Conservation (phyloP, 108 stramenopile species). For the Epithemia pelagica region DNA sequence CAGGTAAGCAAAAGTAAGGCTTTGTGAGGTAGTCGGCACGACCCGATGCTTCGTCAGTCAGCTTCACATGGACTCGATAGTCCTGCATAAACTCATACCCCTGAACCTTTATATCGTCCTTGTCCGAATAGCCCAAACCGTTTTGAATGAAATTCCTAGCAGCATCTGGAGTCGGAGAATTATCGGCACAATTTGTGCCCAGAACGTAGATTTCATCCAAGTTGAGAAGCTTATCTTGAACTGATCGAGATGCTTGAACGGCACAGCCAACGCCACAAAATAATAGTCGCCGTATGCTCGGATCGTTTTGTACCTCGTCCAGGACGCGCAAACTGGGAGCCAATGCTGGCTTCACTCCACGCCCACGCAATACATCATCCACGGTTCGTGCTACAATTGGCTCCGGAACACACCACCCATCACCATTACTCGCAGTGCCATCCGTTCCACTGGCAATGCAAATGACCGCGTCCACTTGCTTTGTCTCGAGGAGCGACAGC, state of each 20-base stretch:
- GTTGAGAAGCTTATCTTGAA: conserved; percentile 40
- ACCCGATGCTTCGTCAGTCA: conserved; percentile 17
- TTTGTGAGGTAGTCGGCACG: conserved; percentile 36
- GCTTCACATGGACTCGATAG: conserved; percentile 74
- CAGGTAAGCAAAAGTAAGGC: conserved; percentile 76
- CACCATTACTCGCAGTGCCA: background rate
- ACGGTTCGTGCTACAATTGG: conserved; percentile 61
- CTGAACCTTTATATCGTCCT: conserved; percentile 1
- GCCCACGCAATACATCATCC: conserved; percentile 51
- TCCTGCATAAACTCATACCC: conserved; percentile 88
- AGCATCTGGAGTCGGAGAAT: conserved; percentile 67
- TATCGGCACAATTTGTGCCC: conserved; percentile 80
- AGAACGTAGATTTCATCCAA: conserved; percentile 69
- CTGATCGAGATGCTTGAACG: conserved; percentile 75
- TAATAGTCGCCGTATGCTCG: conserved; percentile 48
- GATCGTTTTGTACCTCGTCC: conserved; percentile 53
- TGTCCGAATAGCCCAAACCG: conserved; percentile 25
- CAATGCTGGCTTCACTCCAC: conserved; percentile 75
- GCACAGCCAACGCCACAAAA: conserved; percentile 83
- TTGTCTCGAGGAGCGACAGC: conserved; percentile 54
- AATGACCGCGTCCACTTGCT: conserved; percentile 66
- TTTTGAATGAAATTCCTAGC: conserved; percentile 55
- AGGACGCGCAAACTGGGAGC: conserved; percentile 65
- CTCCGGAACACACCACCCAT: conserved; percentile 44
- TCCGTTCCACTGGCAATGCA: conserved; percentile 47